phyloP scores from a whole-genome alignment of 116 monocot species.

The Trichopus zeylanicus region DNA sequence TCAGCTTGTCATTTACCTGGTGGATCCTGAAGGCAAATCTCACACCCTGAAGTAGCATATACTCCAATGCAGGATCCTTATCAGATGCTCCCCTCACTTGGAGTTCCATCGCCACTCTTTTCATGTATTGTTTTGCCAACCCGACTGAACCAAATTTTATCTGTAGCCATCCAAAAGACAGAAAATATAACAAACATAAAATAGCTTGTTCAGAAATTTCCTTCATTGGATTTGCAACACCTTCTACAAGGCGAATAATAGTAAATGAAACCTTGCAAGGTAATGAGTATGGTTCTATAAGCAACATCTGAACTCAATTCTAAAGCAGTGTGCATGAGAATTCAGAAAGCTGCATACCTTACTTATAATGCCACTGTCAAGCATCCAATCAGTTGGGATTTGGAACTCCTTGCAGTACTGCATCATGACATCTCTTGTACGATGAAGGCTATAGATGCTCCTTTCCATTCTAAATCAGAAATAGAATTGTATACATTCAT shows the following conservation, averaged over 20 bases:
- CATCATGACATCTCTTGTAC: slow-evolving; percentile 65
- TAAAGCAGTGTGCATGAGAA: no score
- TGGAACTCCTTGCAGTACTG: slow-evolving; percentile 64
- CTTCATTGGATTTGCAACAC: no score
- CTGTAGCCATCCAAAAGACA: no score
- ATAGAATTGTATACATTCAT: no score
- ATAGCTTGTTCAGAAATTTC: no score
- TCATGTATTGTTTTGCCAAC: slow-evolving; percentile 81
- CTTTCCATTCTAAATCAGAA: slow-evolving; percentile 55
- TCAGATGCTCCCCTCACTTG: slow-evolving; percentile 51
- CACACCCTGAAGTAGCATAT: slow-evolving; percentile 87
- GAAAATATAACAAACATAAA: no score
- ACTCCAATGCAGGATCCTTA: slow-evolving; percentile 77
- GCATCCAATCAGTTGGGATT: slow-evolving; percentile 89
- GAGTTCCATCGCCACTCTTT: slow-evolving; percentile 72
- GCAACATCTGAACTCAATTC: no score
- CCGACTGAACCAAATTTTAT: slow-evolving; percentile 83
- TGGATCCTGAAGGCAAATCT: slow-evolving; percentile 94
- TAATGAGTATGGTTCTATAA: no score
- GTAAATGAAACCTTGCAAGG: no score
- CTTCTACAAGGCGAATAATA: no score
- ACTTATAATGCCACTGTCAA: slow-evolving; percentile 66
- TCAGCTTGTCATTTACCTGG: slow-evolving; percentile 43
- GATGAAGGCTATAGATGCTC: slow-evolving; percentile 48
- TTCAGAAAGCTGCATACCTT: slow-evolving; percentile 37